Base-by-base conservation (phyloP, 805 yeast species). In the Barnettozyma wickerhamii region DNA sequence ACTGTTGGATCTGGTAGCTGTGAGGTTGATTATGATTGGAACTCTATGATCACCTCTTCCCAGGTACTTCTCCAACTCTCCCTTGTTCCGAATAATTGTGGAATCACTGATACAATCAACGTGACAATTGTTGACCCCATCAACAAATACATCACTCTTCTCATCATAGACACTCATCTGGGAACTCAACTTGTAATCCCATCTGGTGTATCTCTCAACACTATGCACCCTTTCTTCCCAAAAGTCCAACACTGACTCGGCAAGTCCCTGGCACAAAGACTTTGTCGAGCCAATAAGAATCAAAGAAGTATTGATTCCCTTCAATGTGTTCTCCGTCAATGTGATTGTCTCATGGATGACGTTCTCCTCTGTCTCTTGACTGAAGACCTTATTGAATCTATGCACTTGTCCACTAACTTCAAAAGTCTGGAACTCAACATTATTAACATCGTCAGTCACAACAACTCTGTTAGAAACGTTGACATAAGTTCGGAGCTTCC, bases 401-500 rank as follows among this genome's bases (percentile, higher is more conserved):
- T 27, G 33, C 7, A 17, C 5, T 7, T 34, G 23, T 4, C 28
- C 26, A 21, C 38, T 26, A 4, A 38, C 7, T 18, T 21, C 10
- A 4, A 35, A 19, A 6, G 30, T 30, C 15, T 42, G 42, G 17
- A 35, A 21, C 12, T 32, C 42, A 23, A 21, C 37, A 4, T 17
- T 24, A 12, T 15, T 18, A 7, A 31, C 24, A 13, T 37, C 37
- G 10, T 34, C 21, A n/a, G 30, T 10, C 2, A 42, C 30, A 13
- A 26, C 10, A 15, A 33, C 9, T 10, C 17, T 12, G 14, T 41
- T 32, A 4, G 19, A 3, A 5, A 41, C 10, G 6, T 39, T 41
- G 3, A 51, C 27, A 37, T 53, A 53, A 0, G 53, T 57, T 14
- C 72, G 52, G 5, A 65, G 51, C 19, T 52, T 55, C 1, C 68